Evolutionary conservation across 2,329 filamentous ascomycete species (phyloP), one percentile per base, ranked within the genome.

Genomic region (Pyricularia sp.): DNA sequence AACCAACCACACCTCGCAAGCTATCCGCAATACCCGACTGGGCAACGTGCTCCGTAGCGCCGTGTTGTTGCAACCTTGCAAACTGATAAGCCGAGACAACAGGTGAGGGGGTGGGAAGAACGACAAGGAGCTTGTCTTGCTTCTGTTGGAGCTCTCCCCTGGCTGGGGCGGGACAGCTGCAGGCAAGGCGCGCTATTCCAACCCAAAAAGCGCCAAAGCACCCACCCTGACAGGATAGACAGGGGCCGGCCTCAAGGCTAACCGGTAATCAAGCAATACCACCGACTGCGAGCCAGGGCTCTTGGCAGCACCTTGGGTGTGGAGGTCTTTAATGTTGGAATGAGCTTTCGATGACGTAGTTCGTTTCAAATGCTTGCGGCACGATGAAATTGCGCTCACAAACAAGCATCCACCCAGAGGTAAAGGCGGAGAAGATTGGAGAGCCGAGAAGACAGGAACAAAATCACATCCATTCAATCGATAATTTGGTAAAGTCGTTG

Each of bases 321-420:
- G 42, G 65, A 58, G 42, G 42, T 55, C 20, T 55, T 55, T 55
- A 55, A 55, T 55, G 42, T 55, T 55, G 20, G 17, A 55, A 28
- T 31, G 65, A 58, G 65, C 23, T 63, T 61, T 68, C 55, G 28
- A 68, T 68, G 66, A 68, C 66, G 66, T 68, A 55, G 36, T 30
- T 58, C 23, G 66, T 68, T 68, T 68, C 65, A 59, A 55, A 26
- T 55, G 26, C 42, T n/a, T n/a, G 42, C 20, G 42, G 20, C 42
- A 55, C 42, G 20, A 55, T 55, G 42, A 55, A 55, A 55, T 55
- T 55, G 42, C 42, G 42, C 42, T n/a, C 17, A 55, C 42, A 55
- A 55, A 55, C 42, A 55, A n/a, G 42, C 42, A 55, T 55, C 42
- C 42, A 55, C 42, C 20, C 42, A n/a, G 17, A n/a, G 42, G 42